These are phyloP conservation scores for Adansonia digitata DNA, from an alignment of 345 rosid genomes.

Conservation along the genomic window DNA sequence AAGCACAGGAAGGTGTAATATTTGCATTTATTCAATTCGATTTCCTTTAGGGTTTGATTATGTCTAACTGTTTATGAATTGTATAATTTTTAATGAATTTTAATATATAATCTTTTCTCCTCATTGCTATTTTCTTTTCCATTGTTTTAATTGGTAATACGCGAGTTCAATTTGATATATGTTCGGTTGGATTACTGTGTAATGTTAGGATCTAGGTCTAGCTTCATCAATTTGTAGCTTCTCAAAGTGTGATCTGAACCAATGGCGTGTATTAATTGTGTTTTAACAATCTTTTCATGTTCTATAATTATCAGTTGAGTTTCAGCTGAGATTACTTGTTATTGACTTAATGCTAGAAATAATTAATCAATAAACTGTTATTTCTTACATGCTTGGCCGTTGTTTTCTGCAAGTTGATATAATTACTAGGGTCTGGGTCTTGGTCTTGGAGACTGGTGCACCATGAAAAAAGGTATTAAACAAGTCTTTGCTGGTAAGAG, in stretches of 20 bases:
- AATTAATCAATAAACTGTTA: not conserved
- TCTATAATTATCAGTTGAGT: not conserved
- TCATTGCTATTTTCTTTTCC: not conserved
- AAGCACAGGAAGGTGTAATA: conserved; percentile 71
- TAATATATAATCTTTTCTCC: not conserved
- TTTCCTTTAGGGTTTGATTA: conserved; percentile 11
- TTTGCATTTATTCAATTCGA: conserved; percentile 11
- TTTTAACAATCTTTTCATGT: not conserved
- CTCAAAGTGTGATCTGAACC: not conserved
- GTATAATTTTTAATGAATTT: not conserved
- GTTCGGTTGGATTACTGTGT: not conserved
- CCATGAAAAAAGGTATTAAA: not conserved
- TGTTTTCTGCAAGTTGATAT: not conserved
- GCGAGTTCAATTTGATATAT: conserved; percentile 37
- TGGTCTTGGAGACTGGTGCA: not conserved
- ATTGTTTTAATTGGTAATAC: not conserved
- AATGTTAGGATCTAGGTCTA: conserved; percentile 1
- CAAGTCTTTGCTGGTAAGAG: not conserved
- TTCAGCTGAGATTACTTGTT: not conserved
- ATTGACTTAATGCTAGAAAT: not conserved
- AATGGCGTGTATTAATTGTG: not conserved
- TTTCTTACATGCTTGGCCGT: not conserved
- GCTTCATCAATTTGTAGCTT: not conserved
- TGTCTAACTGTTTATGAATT: not conserved
- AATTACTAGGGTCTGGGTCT: not conserved